Conservation (phyloP, 768 basidiomycete species). For the Rhodosporidiobolus sp. region DNA sequence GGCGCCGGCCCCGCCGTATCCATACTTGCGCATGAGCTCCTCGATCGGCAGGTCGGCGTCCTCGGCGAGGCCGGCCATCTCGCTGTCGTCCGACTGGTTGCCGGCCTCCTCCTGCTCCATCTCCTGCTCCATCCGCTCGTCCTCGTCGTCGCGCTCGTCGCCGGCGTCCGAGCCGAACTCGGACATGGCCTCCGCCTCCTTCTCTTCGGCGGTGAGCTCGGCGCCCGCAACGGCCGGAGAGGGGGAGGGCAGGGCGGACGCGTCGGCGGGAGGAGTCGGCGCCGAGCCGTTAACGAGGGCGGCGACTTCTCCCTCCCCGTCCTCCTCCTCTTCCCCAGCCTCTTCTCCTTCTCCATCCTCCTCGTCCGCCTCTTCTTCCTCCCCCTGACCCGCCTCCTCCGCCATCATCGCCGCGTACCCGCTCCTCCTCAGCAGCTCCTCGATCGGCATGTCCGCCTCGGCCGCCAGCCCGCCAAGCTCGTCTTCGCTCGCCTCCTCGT, state of each 20-base stretch:
- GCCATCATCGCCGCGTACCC: conserved; percentile 46
- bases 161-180: conserved; percentile 44
- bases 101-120: conserved; percentile 43
- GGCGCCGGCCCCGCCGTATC: conserved; percentile 16
- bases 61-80: conserved; percentile 49
- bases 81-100: conserved; percentile 41
- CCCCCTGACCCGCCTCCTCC: conserved; percentile 47
- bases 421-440: conserved; percentile 50
- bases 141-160: conserved; percentile 42
- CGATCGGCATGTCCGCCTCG: conserved; percentile 53
- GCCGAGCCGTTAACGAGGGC: neutral
- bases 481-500: conserved; percentile 45
- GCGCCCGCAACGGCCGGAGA: neutral
- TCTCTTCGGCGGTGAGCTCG: conserved; percentile 30
- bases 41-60: conserved; percentile 50
- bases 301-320: neutral
- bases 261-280: neutral
- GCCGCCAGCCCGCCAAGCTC: conserved; percentile 50
- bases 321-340: neutral
- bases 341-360: conserved; percentile 14
- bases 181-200: conserved; percentile 38
- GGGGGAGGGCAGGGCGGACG: neutral
- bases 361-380: conserved; percentile 45
- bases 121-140: conserved; percentile 38
- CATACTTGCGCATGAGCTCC: conserved; percentile 40